A percentile compares a stretch with the other conserved stretches of the same genome.
phyloP scores from a whole-genome alignment of 2,329 filamentous ascomycete species.

The Ceratocystis papillata region DNA sequence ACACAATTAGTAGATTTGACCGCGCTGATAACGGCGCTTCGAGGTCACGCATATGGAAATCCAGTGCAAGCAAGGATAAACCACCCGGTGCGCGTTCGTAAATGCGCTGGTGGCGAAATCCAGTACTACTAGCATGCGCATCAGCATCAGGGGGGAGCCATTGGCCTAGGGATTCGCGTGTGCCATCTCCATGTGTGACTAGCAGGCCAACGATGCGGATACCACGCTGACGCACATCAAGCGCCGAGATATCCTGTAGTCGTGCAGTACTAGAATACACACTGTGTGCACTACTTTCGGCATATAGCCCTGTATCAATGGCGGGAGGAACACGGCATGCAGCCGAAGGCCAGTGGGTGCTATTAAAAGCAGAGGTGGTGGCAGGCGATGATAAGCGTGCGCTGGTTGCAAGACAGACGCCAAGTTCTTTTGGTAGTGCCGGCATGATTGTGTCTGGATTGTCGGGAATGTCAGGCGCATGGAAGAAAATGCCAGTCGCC shows the following conservation, averaged over 20 bases:
- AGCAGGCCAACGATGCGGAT: conserved; percentile 16
- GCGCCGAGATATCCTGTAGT: conserved; percentile 1
- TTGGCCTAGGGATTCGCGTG: conserved; percentile 18
- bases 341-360: background rate
- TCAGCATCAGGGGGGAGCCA: conserved; percentile 20
- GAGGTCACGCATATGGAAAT: conserved; percentile 20
- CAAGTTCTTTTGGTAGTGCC: conserved; percentile 19
- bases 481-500: conserved; percentile 21
- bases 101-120: conserved; percentile 13
- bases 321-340: background rate
- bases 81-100: background rate
- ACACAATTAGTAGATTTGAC: conserved; percentile 17
- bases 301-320: background rate
- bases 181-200: conserved; percentile 16
- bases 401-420: conserved; percentile 12
- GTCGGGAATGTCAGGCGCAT: conserved; percentile 18
- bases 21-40: conserved; percentile 14
- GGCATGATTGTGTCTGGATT: conserved; percentile 17
- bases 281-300: conserved; percentile 17
- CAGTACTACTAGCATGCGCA: background rate
- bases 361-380: background rate
- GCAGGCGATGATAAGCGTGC: background rate
- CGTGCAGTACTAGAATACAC: conserved; percentile 13
- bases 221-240: conserved; percentile 15
- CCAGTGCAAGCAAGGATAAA: conserved; percentile 2